These are phyloP conservation scores for Nannizziopsis arthrosporioides DNA, from an alignment of 2,329 filamentous ascomycete genomes.

Conservation along the genomic window DNA sequence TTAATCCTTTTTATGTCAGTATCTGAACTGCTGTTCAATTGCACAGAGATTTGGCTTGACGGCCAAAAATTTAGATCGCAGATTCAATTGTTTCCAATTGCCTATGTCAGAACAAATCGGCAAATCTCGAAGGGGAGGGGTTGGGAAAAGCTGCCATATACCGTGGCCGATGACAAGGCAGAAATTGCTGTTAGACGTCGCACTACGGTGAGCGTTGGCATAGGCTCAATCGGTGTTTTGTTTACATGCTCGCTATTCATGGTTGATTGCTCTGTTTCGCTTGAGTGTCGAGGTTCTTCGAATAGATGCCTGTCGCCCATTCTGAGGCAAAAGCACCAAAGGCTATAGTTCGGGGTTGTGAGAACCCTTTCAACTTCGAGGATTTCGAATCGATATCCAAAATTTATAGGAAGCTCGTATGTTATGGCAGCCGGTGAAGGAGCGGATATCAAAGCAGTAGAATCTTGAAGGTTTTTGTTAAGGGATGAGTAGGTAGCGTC, in stretches of 20 bases:
- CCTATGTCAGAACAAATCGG: constrained; percentile 15
- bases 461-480: too few species aligned
- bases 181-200: constrained; percentile 5
- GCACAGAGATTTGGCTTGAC: constrained; percentile 12
- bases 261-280: too few species aligned
- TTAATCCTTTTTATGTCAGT: constrained; percentile 15
- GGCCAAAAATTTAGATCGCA: constrained; percentile 18
- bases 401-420: too few species aligned
- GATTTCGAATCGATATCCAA: too few species aligned
- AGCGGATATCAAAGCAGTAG: too few species aligned
- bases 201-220: constrained; percentile 4
- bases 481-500: too few species aligned
- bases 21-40: constrained; percentile 19
- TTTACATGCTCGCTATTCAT: neutral
- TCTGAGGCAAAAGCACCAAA: too few species aligned
- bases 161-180: neutral
- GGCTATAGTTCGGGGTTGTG: too few species aligned
- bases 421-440: too few species aligned
- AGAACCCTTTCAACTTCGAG: too few species aligned
- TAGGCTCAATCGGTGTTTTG: neutral
- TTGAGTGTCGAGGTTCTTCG: too few species aligned
- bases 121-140: constrained; percentile 21
- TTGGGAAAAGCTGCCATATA: constrained; percentile 12
- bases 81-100: constrained; percentile 5
- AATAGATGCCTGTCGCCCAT: too few species aligned